Evolutionary conservation across 495 filamentous ascomycete genomes (phyloP).

Genomic region (Penicillium ucsense): DNA sequence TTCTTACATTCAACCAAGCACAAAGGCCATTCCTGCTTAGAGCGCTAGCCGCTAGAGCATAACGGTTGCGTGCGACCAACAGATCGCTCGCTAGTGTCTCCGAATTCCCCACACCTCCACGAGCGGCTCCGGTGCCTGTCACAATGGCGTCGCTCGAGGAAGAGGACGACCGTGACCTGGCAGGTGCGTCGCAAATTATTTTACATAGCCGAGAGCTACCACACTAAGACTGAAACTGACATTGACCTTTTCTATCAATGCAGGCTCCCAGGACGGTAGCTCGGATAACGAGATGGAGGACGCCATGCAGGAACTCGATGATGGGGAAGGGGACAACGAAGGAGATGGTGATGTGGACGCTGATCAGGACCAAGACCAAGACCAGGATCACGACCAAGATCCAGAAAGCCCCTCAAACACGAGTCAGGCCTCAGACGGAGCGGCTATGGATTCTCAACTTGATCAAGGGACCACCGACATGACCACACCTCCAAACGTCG

Average conservation of each 20-base stretch:
- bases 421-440: slow-evolving; percentile 37
- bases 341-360: slow-evolving; percentile 55
- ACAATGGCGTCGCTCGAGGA: slow-evolving; percentile 28
- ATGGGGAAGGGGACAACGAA: slow-evolving; percentile 46
- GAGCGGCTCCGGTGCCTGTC: neutral
- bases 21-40: too few species aligned
- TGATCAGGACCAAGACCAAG: slow-evolving; percentile 44
- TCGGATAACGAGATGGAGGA: slow-evolving; percentile 62
- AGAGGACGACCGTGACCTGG: slow-evolving; percentile 48
- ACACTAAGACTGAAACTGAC: too few species aligned
- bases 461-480: slow-evolving; percentile 26
- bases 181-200: slow-evolving; percentile 24
- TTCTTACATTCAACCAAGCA: too few species aligned
- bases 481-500: slow-evolving; percentile 21
- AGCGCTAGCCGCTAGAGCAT: too few species aligned
- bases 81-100: neutral
- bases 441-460: slow-evolving; percentile 27
- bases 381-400: slow-evolving; percentile 39
- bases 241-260: neutral
- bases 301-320: neutral
- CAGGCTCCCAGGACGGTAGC: slow-evolving; percentile 51
- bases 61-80: neutral
- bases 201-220: neutral
- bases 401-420: slow-evolving; percentile 41
- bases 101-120: neutral